These are phyloP conservation scores for Strobilomyces dryophilus DNA, from an alignment of 768 basidiomycete genomes.

Conservation along the genomic window DNA sequence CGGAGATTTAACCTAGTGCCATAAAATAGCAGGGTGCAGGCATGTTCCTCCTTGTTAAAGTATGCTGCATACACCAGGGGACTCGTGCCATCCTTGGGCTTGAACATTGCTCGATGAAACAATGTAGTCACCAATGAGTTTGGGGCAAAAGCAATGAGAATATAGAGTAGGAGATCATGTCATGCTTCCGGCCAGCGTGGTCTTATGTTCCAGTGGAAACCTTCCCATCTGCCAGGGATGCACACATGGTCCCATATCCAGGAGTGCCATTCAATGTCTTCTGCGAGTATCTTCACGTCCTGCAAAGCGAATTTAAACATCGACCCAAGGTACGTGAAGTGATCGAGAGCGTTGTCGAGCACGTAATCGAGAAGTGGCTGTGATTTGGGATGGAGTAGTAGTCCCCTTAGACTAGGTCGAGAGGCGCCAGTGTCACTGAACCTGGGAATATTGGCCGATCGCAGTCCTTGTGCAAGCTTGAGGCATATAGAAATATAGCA, in stretches of 20 bases:
- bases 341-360: background rate
- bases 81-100: slow-evolving; percentile 1
- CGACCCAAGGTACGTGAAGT: background rate
- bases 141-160: background rate
- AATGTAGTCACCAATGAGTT: background rate
- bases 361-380: background rate
- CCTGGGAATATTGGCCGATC: background rate
- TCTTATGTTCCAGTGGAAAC: background rate
- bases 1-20: background rate
- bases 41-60: slow-evolving; percentile 1
- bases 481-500: slow-evolving; percentile 5
- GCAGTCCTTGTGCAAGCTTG: background rate
- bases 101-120: background rate
- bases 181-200: background rate
- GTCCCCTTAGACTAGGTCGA: too few species aligned
- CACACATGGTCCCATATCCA: background rate
- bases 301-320: background rate
- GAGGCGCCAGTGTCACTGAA: background rate
- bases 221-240: background rate
- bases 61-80: slow-evolving; percentile 4
- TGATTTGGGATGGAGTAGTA: background rate
- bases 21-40: background rate
- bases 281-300: background rate
- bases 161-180: slow-evolving; percentile 1
- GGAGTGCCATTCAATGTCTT: background rate